Conservation (phyloP, 2,329 filamentous ascomycete species). For the Exophiala alcalophila region DNA sequence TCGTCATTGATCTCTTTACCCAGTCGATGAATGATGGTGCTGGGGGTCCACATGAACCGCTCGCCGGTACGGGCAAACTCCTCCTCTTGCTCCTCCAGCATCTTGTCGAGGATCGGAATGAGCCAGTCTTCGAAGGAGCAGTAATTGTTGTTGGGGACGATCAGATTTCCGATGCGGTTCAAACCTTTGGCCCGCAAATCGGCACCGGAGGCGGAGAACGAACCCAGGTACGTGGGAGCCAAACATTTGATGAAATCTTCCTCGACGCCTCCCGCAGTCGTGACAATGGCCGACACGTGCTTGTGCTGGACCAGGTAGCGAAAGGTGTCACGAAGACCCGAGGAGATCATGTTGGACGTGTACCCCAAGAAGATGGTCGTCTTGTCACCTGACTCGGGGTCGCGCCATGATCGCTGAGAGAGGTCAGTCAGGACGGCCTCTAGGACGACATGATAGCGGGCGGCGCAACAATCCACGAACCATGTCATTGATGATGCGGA, state of each 20-base stretch:
- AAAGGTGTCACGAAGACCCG: constrained; percentile 83
- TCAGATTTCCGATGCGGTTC: constrained; percentile 92
- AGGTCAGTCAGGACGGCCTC: constrained; percentile 24
- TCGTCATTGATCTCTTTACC: constrained; percentile 94
- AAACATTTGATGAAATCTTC: constrained; percentile 99
- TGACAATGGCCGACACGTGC: constrained; percentile 90
- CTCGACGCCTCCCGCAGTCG: constrained; percentile 91
- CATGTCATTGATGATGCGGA: constrained; percentile 94
- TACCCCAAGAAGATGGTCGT: constrained; percentile 97
- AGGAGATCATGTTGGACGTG: constrained; percentile 96
- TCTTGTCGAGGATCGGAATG: constrained; percentile 86
- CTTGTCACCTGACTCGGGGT: constrained; percentile 71
- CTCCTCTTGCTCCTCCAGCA: constrained; percentile 90
- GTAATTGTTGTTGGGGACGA: constrained; percentile 96
- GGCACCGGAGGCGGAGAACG: constrained; percentile 74
- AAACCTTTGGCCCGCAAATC: constrained; percentile 78
- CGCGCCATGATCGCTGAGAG: constrained; percentile 69
- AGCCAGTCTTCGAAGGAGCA: constrained; percentile 98
- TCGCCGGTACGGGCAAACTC: constrained; percentile 63
- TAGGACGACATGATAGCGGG: not conserved
- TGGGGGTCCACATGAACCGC: constrained; percentile 86
- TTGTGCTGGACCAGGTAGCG: constrained; percentile 90
- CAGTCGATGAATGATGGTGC: constrained; percentile 82
- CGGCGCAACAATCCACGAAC: constrained; percentile 47
- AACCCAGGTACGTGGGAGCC: constrained; percentile 86